Conservation (phyloP, 305 asterid species). For the Nicotiana rustica region DNA sequence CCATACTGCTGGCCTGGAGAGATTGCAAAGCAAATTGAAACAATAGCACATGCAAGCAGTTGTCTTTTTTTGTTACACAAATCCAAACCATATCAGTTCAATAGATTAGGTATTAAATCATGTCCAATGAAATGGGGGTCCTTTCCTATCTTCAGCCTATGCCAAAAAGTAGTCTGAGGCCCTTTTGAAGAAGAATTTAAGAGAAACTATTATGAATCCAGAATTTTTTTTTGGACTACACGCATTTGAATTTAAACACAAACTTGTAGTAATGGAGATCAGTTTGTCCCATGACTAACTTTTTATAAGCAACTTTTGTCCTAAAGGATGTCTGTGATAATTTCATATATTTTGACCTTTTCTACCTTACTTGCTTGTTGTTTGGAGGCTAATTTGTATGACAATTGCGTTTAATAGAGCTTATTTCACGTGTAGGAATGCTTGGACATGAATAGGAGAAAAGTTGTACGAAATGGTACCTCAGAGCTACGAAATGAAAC, state of each 20-base stretch:
- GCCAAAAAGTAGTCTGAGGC: background rate
- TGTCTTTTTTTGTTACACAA: background rate
- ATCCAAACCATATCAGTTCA: slow-evolving; percentile 26
- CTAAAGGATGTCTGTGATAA: background rate
- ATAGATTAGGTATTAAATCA: slow-evolving; percentile 33
- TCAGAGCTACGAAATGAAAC: no score
- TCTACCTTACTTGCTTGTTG: no score
- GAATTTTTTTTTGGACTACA: background rate
- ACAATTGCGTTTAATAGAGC: no score
- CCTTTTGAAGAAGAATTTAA: background rate
- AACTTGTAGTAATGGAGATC: slow-evolving; percentile 11
- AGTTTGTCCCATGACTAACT: background rate
- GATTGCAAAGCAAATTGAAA: slow-evolving; percentile 24
- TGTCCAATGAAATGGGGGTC: slow-evolving; percentile 23
- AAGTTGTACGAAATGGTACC: no score
- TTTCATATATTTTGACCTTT: no score
- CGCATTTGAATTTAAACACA: background rate
- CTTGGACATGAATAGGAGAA: no score
- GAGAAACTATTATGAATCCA: slow-evolving; percentile 1
- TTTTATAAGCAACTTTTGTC: background rate
- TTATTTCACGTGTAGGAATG: no score
- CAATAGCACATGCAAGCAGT: slow-evolving; percentile 41
- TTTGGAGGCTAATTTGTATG: no score
- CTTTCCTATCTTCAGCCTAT: background rate
- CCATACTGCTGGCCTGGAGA: background rate